phyloP scores from a whole-genome alignment of 805 yeast genomes.

The Kazachstania taianensis region DNA sequence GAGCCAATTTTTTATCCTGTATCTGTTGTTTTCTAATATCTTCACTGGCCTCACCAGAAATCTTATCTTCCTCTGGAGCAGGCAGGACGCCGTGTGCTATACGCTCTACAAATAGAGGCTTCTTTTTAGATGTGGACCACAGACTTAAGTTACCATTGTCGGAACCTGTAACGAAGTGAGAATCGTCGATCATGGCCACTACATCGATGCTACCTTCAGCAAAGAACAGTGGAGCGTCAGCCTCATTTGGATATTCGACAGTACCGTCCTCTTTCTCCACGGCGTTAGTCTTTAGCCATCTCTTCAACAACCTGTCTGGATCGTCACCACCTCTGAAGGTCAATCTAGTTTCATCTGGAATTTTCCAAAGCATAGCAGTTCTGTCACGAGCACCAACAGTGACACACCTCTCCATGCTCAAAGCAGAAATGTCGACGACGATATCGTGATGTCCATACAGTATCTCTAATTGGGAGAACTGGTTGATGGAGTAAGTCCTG shows the following conservation, averaged over 20 bases:
- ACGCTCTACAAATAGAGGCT: conserved; percentile 62
- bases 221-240: conserved; percentile 34
- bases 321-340: conserved; percentile 87
- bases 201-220: conserved; percentile 86
- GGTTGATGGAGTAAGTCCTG: conserved; percentile 77
- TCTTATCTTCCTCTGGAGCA: conserved; percentile 37
- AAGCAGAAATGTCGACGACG: conserved; percentile 70
- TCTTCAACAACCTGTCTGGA: conserved; percentile 34
- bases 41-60: conserved; percentile 41
- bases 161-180: conserved; percentile 87
- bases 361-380: conserved; percentile 94
- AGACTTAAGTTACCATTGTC: conserved; percentile 86
- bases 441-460: conserved; percentile 93
- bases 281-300: conserved; percentile 27
- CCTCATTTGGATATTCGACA: conserved; percentile 21
- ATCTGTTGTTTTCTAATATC: conserved; percentile 37
- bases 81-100: conserved; percentile 69
- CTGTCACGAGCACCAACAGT: conserved; percentile 94
- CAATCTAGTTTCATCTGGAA: conserved; percentile 86
- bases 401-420: conserved; percentile 83
- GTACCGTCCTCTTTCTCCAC: conserved; percentile 25
- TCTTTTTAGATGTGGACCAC: conserved; percentile 88
- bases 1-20: conserved; percentile 43
- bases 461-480: conserved; percentile 80
- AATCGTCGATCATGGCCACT: conserved; percentile 84